These are phyloP conservation scores for Cynanchum wilfordii DNA, from an alignment of 257 asterid species.

Conservation along the genomic window DNA sequence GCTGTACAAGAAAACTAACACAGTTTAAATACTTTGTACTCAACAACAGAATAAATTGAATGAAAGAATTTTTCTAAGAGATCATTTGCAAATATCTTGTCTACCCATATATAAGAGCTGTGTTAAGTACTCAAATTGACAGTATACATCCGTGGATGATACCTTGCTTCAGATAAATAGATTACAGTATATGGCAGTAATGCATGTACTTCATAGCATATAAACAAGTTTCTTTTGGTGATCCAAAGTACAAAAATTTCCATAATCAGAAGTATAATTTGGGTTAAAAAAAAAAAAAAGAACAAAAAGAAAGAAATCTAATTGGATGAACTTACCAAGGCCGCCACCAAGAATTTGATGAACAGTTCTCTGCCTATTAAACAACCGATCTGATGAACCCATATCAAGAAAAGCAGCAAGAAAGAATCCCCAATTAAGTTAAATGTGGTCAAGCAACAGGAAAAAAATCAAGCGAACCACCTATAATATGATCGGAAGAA, in stretches of 20 bases:
- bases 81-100: constrained; percentile 2
- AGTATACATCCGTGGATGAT: background rate
- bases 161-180: background rate
- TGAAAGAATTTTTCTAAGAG: background rate
- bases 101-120: background rate
- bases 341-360: constrained; percentile 90
- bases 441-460: constrained; percentile 14
- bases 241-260: background rate
- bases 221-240: background rate
- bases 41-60: constrained; percentile 5
- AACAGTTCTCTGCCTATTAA: constrained; percentile 54
- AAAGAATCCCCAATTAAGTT: constrained; percentile 20
- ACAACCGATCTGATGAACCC: constrained; percentile 62
- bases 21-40: background rate
- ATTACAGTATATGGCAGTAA: background rate
- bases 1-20: constrained; percentile 36
- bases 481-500: constrained; percentile 2
- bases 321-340: constrained; percentile 44
- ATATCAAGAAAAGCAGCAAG: constrained; percentile 32
- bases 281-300: background rate
- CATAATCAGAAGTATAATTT: background rate
- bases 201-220: background rate
- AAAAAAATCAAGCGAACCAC: background rate
- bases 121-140: background rate
- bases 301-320: background rate